Evolutionary conservation across 2,329 filamentous ascomycete species (phyloP), one percentile per base, ranked within the genome.

Genomic region (Plenodomus biglobosus): DNA sequence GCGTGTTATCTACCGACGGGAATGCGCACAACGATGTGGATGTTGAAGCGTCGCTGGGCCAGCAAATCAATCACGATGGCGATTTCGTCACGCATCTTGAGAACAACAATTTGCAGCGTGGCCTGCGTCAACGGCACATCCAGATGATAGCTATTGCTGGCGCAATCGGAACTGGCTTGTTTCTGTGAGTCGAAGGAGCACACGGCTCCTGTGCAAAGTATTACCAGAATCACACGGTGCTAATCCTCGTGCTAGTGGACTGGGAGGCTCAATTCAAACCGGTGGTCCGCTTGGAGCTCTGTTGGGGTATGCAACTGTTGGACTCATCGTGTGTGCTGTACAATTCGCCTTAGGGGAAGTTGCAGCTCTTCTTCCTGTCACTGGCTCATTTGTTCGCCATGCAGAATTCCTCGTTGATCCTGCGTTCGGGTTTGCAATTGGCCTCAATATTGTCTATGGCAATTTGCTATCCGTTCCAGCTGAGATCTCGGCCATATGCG

Each of bases 401-500:
- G 71, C 78, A 38, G 70, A 80, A 67, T 69, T 80, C 59, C 64
- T 81, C 35, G 69, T 80, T 3, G 78, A 81, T 55, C 76, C 76
- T 3, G 77, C 77, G 0, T 60, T 78, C 35, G 75, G 75, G 7
- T 62, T 62, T 16, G 61, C 61, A 2, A 55, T 62, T 24, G 61
- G 63, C 1, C 79, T 85, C 80, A 76, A 84, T 76, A 68, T 84
- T 79, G 69, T 85, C 81, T 53, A 84, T 65, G 30, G 76, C 72
- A 44, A 81, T 79, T 42, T 85, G 67, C 70, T 85, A 69, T 64
- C 52, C 37, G 56, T 72, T 11, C 70, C 70, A 8, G 59, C 62
- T 7, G 61, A 66, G 41, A 62, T 65, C 18, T 57, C 55, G n/a
- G 63, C 63, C 8, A 63, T 62, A 13, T 61, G 59, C 20, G 58